Base-by-base conservation (phyloP, 345 rosid species). In the Linum trigynum region DNA sequence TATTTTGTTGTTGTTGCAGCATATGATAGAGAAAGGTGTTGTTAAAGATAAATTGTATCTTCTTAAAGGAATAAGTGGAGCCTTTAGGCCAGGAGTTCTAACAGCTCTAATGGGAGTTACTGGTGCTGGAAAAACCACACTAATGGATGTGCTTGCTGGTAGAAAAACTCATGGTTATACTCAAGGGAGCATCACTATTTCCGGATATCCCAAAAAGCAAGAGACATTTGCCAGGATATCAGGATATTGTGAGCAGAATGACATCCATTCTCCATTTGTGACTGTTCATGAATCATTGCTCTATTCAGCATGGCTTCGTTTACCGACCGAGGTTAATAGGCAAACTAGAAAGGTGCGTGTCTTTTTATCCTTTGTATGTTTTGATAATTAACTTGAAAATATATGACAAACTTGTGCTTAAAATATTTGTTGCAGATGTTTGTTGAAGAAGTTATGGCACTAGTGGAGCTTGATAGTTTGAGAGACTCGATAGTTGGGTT, bases 81-180 rank as follows among this genome's bases (percentile, higher is more conserved):
- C 71, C 37, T 74, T 74, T 58, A 65, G 74, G 69, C 74, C 77
- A 1, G 74, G 77, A 2, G 71, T 74, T 45, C 67, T 74, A 41
- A 74, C 77, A 5, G 77, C 77, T 14, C 48, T 74, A 11, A 66
- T 74, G 70, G 77, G 77, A 9, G 74, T 74, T 35, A 74, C 74
- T 57, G 77, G 77, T 6, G 77, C 77, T 6, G 77, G 77, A 10
- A 74, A 69, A 59, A 74, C 77, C 42, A 62, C 74, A 7, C 63
- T 74, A 14, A 53, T 74, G 23, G 77, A 74, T 61, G 73, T 74
- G 2, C 58, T 74, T 62, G 64, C 77, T 2, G 55, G 55, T 65
- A 69, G 70, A 23, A 62, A 62, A 62, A 62, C 43, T 36, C 48
- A 43, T n/a, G 65, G 65, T 0, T 62, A 62, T 38, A 39, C 41